Base-by-base conservation (phyloP, 352 stramenopile species). In the Halophytophthora polymorphica region DNA sequence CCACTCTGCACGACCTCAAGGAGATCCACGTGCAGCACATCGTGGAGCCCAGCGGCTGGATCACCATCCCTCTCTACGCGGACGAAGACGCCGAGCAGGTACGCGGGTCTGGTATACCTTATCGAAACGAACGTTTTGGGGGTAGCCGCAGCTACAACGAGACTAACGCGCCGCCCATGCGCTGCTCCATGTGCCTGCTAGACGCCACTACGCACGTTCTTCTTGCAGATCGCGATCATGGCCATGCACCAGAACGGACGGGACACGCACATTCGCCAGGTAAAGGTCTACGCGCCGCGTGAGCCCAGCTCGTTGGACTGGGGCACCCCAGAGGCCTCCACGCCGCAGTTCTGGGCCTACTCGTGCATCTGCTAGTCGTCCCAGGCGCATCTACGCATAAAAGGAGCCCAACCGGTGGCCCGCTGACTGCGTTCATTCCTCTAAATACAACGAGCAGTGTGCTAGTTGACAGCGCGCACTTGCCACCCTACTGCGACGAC, bases 211-310 rank as follows among this genome's bases (percentile, higher is more conserved):
- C 89, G 93, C 18, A 95, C 96, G 12, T 97, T 98, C 66, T 93
- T 98, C 50, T 66, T 99, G 47, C 96, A 99, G 60, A 96, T 99
- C 45, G 93, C 88, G 23, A 87, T 99, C 46, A 66, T 96, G 6
- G 88, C 88, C 17, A 99, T 99, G 96, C 96, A 99, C 68, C 96
- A 99, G 73, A 99, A 99, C 72, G 97, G 96, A 25, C 73, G 92
- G 22, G 96, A 98, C 60, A 98, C 94, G 11, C 95, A 98, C 57
- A 91, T 98, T 22, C 83, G 96, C 22, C 93, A 98, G 46, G 80
- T 97, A 31, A 97, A 96, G 50, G 70, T 98, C 40, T 98, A 86
- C 62, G 80, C 90, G 15, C 87, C 90, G 14, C 66, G 89, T 5
- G 66, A 88, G 53, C 22, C 56, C 19, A 80, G 73, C 19, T 53